Evolutionary conservation across 495 filamentous ascomycete genomes (phyloP), one percentile per base, ranked within the genome.

Genomic region (Viridothelium virens): DNA sequence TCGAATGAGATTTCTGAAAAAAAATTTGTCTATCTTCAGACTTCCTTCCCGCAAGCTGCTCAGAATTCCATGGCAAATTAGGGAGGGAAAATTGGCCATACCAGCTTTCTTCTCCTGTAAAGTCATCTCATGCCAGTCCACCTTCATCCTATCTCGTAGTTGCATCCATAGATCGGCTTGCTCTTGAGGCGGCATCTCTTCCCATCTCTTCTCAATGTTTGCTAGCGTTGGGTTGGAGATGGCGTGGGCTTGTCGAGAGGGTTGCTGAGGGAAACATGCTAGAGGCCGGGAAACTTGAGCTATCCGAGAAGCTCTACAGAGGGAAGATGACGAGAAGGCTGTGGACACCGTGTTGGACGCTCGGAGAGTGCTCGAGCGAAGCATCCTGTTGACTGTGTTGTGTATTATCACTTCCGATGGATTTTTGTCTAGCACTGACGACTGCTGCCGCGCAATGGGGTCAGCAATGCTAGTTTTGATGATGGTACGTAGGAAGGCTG

Each of bases 191-290:
- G 91, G 92, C 90, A 98, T 90, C 65, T 76, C 84, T 82, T 98
- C 94, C 94, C 94, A 98, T 80, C 94, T 83, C 90, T 96, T 97
- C 87, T 98, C 94, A 75, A 98, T 97, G 80, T 95, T 88, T 78
- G 91, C 90, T 68, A 98, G 86, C 38, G 92, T 96, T 71, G 95
- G 94, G 82, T 97, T 98, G 69, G 91, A 90, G 80, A 98, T 94
- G 74, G 94, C 92, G 78, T 96, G 92, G 61, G 87, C 88, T 71
- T 84, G 82, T 71, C 89, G 86, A 70, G 80, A 81, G 79, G 89
- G 86, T 74, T 84, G 77, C 31, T 59, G 53, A 10, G 7, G 14
- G 53, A 33, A 4, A 14, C 31, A 59, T 59, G 53, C 31, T 59
- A 36, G 33, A 31, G 53, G 53, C 2, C 14, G 53, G 53, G 18